Base-by-base conservation (phyloP, 129 eudicot genomes). In the Helianthus tuberosus region DNA sequence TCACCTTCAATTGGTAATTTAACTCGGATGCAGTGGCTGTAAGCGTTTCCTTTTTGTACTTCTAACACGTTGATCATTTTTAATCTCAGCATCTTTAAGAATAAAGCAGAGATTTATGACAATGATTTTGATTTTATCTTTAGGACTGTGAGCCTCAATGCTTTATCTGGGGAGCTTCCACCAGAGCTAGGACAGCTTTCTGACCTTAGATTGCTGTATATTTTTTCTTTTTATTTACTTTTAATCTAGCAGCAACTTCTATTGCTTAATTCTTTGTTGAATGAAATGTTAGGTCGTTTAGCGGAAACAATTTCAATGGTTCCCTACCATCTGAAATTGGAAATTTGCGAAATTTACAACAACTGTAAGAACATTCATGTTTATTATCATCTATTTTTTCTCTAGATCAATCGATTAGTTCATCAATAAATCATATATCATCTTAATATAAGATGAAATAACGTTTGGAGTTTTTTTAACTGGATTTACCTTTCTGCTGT, bases 131-230 rank as follows among this genome's bases (percentile, higher is more conserved):
- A 41, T 67, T 60, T 43, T 17, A 61, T 6, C 27, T 61, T 4
- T 61, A 91, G 98, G 86, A 72, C 62, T 65, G 0, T 94, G 8
- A 86, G 97, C 64, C 80, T 75, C 44, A 94, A 94, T 83, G 89
- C 97, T 4, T 81, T 93, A 43, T 89, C 95, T 3, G 96, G 96
- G 70, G 74, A 55, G 76, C 64, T 93, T 46, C 96, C 98, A 15
- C 73, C 65, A 20, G 93, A 88, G 84, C 79, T 90, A 8, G 97
- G 97, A 7, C 64, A 0, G 43, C 93, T 93, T 67, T 83, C 88
- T 8, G 88, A 84, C 15, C 83, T 90, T 47, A 72, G 69, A 79
- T 64, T 32, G 0, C 14, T 79, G 83, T 79, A 65, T 64, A 47
- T 6, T 12, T 16, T 15, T 20, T 10, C 38, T 36, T 63, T 52